phyloP scores from a whole-genome alignment of 2,329 filamentous ascomycete genomes.

The Eutypa lata region DNA sequence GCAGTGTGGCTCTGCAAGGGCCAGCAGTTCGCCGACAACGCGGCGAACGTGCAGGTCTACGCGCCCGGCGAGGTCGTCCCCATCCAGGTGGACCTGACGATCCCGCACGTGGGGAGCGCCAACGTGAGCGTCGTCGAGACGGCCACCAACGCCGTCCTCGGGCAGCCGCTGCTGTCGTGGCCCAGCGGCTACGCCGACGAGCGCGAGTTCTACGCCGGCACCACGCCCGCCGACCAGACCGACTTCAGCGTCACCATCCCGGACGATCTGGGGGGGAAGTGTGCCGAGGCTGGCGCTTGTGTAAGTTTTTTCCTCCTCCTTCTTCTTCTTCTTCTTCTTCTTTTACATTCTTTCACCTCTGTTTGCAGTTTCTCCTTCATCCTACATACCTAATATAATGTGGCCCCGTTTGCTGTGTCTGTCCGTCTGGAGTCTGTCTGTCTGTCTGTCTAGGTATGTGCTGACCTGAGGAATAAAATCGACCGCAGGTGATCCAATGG shows the following conservation, averaged over 20 bases:
- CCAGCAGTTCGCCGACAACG: conserved; percentile 38
- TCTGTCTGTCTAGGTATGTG: too few species aligned
- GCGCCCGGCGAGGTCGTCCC: conserved; percentile 39
- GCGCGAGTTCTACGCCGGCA: conserved; percentile 22
- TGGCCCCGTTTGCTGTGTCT: too few species aligned
- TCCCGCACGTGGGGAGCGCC: conserved; percentile 44
- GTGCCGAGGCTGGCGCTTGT: conserved; percentile 23
- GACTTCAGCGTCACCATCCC: conserved; percentile 28
- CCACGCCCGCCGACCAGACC: conserved; percentile 24
- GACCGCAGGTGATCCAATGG: conserved; percentile 25
- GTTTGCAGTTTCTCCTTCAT: neutral
- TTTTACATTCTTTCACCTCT: neutral
- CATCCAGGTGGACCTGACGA: conserved; percentile 40
- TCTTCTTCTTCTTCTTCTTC: neutral
- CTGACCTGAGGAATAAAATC: neutral
- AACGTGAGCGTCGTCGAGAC: conserved; percentile 49
- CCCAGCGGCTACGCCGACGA: conserved; percentile 26
- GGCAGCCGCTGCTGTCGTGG: conserved; percentile 27
- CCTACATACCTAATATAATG: neutral
- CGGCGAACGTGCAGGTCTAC: conserved; percentile 33
- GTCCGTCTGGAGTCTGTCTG: too few species aligned
- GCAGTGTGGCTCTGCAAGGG: conserved; percentile 39
- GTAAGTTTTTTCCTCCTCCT: conserved; percentile 18
- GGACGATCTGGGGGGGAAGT: conserved; percentile 19
- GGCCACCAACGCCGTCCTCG: conserved; percentile 35